A percentile compares a stretch with the other conserved stretches of the same genome.
Evolutionary conservation across 2,329 filamentous ascomycete species (phyloP).

Genomic region (Botryotinia globosa): DNA sequence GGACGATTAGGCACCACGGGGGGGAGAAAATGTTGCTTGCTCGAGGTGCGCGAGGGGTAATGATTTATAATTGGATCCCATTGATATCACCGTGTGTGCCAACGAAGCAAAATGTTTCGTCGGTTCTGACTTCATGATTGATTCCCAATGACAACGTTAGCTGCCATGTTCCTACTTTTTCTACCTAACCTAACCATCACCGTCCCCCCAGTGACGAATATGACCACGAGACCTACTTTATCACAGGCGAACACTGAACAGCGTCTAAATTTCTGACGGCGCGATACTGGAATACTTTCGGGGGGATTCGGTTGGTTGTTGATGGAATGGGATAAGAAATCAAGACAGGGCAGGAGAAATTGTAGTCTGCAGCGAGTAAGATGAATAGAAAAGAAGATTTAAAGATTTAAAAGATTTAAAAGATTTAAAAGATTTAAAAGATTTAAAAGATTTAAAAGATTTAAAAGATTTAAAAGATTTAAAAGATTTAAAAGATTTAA

Average conservation of each 20-base stretch:
- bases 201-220: neutral
- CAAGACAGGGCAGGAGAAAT: neutral
- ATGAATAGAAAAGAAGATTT: too few relatives aligned
- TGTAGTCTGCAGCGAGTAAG: neutral
- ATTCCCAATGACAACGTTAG: neutral
- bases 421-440: too few relatives aligned
- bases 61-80: conserved; percentile 6
- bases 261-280: conserved; percentile 13
- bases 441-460: too few relatives aligned
- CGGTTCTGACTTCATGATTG: neutral
- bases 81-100: conserved; percentile 15
- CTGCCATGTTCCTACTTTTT: conserved; percentile 11
- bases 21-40: neutral
- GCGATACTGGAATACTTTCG: neutral
- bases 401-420: too few relatives aligned
- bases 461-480: too few relatives aligned
- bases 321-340: neutral
- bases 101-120: conserved; percentile 16
- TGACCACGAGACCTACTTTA: conserved; percentile 16
- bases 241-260: neutral
- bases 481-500: too few relatives aligned
- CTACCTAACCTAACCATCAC: neutral
- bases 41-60: neutral
- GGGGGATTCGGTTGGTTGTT: neutral
- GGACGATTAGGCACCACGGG: neutral